Evolutionary conservation across 1,284 basidiomycete species (phyloP), one percentile per base, ranked within the genome.

Genomic region (Boletus calvinii): DNA sequence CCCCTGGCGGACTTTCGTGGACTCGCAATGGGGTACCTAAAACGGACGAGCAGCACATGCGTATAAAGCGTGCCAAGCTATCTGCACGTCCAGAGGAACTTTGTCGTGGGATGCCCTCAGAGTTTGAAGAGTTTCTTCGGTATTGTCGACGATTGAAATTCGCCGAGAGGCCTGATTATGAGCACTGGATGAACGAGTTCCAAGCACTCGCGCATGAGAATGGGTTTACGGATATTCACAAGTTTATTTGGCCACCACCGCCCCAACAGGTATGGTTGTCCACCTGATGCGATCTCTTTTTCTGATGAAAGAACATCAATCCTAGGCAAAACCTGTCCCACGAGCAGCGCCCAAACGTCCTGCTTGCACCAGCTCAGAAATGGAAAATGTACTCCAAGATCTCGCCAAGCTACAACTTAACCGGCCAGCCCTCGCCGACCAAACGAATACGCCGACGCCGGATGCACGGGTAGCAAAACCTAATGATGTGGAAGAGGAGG

Each of bases 1-100:
- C 83, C 3, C 85, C 87, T 2, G 77, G 79, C n/a, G 87, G 87
- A 5, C 77, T 90, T 30, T 72, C 79, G 17, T 90, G 87, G 87
- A 89, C 85, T 34, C 77, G 87, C 13, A 85, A 86, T 54, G 87
- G 87, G 11, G 77, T 90, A 6, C 87, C 87, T 5, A 85, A 84
- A 61, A 81, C 81, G 10, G 78, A 83, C 17, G 74, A 72, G 12
- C 81, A 80, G 12, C 86, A 89, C 65, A 73, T 77, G 35, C 74
- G 74, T 1, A 69, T 90, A 26, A 88, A 84, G 50, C 75, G 75
- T 18, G 79, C 79, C 55, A 90, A 90, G 64, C 72, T 74, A 36
- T 66, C 64, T 22, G 78, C 84, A 1, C 71, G 70, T 0, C 80
- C 85, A 29, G 85, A 87, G 59, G 78, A 83, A 37, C 73, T 90